These are phyloP conservation scores for Aspergillus sp. DNA, from an alignment of 2,329 filamentous ascomycete genomes.

Conservation along the genomic window DNA sequence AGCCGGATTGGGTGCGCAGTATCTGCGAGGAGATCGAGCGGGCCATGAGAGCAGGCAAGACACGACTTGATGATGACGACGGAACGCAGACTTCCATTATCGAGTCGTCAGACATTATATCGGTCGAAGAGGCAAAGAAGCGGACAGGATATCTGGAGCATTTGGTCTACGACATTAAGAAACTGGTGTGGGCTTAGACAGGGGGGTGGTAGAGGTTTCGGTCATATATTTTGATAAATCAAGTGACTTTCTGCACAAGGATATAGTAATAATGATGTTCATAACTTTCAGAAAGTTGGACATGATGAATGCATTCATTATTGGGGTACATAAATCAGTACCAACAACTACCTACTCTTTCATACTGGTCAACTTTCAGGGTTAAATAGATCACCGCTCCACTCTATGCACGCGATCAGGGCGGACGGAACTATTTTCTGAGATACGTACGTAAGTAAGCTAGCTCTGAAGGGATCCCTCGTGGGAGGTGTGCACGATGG, in stretches of 20 bases:
- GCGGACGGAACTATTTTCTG: not conserved
- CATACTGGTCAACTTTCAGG: no score
- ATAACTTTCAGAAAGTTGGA: not conserved
- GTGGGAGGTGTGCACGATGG: not conserved
- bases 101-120: conserved; percentile 73
- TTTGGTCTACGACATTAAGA: conserved; percentile 87
- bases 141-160: conserved; percentile 85
- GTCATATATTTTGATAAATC: not conserved
- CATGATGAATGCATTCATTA: not conserved
- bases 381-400: not conserved
- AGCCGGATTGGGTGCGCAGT: conserved; percentile 58
- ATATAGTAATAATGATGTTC: not conserved
- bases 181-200: conserved; percentile 75
- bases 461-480: not conserved
- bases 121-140: conserved; percentile 78
- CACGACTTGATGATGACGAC: conserved; percentile 29
- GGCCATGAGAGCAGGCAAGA: conserved; percentile 57
- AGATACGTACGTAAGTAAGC: not conserved
- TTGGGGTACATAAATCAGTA: not conserved
- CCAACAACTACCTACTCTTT: not conserved
- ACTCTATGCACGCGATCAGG: not conserved
- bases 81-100: conserved; percentile 38
- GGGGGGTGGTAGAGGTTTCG: not conserved
- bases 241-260: not conserved
- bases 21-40: conserved; percentile 78